Percentiles rank a stretch among this genome's conserved stretches.
Evolutionary conservation across 371 early-diverging fungal genomes (phyloP).

Genomic region (Haplosporangium sp.): DNA sequence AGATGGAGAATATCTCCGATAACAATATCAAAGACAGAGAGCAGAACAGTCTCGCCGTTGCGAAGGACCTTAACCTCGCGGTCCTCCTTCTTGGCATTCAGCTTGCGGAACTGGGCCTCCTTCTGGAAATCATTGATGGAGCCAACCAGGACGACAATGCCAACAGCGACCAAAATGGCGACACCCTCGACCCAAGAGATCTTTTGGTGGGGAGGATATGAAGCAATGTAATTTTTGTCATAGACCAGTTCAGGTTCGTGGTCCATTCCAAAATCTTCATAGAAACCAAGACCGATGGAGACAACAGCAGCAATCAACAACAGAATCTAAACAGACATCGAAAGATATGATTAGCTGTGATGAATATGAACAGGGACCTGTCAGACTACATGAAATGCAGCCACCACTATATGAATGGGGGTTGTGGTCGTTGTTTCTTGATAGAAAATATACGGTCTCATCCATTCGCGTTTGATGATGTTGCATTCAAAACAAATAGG

Average conservation of each 20-base stretch:
- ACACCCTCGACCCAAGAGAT: slow-evolving; percentile 84
- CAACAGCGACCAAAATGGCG: slow-evolving; percentile 82
- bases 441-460: too few relatives aligned
- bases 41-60: slow-evolving; percentile 78
- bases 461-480: too few relatives aligned
- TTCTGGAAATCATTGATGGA: slow-evolving; percentile 90
- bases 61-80: slow-evolving; percentile 78
- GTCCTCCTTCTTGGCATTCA: slow-evolving; percentile 87
- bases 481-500: not conserved
- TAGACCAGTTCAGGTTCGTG: slow-evolving; percentile 55
- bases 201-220: slow-evolving; percentile 56
- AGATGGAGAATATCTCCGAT: slow-evolving; percentile 93
- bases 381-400: not conserved
- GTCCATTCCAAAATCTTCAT: slow-evolving; percentile 73
- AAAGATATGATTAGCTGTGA: too few relatives aligned
- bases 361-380: not conserved
- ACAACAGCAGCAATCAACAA: slow-evolving; percentile 85
- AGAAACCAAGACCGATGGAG: slow-evolving; percentile 87
- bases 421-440: not conserved
- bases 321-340: slow-evolving; percentile 63
- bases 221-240: slow-evolving; percentile 38
- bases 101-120: slow-evolving; percentile 85
- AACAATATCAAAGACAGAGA: slow-evolving; percentile 88
- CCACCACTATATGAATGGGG: not conserved
- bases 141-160: slow-evolving; percentile 83